Evolutionary conservation across 345 rosid species (phyloP).

Genomic region (Populus simonii): DNA sequence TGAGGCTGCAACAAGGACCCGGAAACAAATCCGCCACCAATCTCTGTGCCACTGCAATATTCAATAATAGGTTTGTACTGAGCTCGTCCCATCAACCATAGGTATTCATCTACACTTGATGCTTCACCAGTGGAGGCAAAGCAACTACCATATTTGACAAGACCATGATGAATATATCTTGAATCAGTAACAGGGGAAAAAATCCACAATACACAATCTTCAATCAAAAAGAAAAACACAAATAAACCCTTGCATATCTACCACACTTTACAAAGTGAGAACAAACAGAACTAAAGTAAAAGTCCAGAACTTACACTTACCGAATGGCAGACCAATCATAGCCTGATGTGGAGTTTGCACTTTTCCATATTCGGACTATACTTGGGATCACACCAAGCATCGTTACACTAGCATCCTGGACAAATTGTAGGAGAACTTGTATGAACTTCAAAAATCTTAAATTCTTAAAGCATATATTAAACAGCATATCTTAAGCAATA

Average conservation of each 20-base stretch:
- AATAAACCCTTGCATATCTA: background rate
- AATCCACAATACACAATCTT: constrained; percentile 5
- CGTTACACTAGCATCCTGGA: constrained; percentile 87
- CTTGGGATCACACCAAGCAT: constrained; percentile 98
- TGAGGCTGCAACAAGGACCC: constrained; percentile 89
- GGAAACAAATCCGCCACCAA: constrained; percentile 78
- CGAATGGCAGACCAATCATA: constrained; percentile 94
- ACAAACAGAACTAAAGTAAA: background rate
- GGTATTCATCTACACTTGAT: constrained; percentile 82
- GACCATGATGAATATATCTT: constrained; percentile 10
- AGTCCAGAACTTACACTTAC: constrained; percentile 39
- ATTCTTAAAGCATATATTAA: background rate
- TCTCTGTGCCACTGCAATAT: constrained; percentile 98
- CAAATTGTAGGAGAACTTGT: constrained; percentile 16
- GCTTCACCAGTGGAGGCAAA: constrained; percentile 99
- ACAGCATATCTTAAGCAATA: background rate
- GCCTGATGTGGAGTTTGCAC: constrained; percentile 57
- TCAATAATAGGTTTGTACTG: constrained; percentile 84
- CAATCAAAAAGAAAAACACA: background rate
- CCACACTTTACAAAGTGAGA: background rate
- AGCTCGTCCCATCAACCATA: constrained; percentile 97
- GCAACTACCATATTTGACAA: constrained; percentile 53
- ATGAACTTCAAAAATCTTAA: background rate
- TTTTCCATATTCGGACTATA: constrained; percentile 88
- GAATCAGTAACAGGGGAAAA: constrained; percentile 5